Base-by-base conservation (phyloP, 331 rosid genomes). In the Telfairia occidentalis region DNA sequence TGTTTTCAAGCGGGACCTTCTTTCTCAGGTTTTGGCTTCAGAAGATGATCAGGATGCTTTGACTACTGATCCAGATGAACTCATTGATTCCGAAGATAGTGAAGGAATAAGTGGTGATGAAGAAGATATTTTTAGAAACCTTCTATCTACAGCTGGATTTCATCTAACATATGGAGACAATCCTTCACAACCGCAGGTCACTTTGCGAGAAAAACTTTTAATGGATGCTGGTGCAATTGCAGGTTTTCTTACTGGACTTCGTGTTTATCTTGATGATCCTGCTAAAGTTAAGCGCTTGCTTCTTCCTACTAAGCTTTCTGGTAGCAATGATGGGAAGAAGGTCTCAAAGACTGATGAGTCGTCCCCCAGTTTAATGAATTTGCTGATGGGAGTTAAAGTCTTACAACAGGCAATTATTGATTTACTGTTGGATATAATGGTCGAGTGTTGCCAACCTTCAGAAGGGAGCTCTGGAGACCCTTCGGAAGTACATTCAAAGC, bases 221-320 rank as follows among this genome's bases (percentile, higher is more conserved):
- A 90, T 92, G 94, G 99, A 95, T 82, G 93, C 97, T 32, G 97
- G 97, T 77, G 99, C 99, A 50, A 95, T 95, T 87, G 97, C 97
- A 77, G 97, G 99, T 65, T 95, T 95, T 83, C 80, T 92, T 79
- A 95, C 97, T 57, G 97, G 99, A 71, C 99, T 95, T 71, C 93
- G 99, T 61, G 97, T 95, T 75, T 95, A 95, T 88, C 99, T 95
- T 74, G 99, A 95, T 82, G 99, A 95, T 83, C 99, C 99, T 79
- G 97, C 90, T 37, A 95, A 92, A 87, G 99, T 95, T 26, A 95
- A 95, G 83, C 99, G 97, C 43, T 81, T 95, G 87, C 97, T 95
- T 83, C 96, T 95, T 69, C 97, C 99, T 49, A 90, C 99, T 76
- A 92, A 95, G 80, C 89, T 95, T 57, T 89, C 97, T 61, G 82